A percentile compares a stretch with the other conserved stretches of the same genome.
phyloP scores from a whole-genome alignment of 208 protist species.

The Sergeia podlipaevii region DNA sequence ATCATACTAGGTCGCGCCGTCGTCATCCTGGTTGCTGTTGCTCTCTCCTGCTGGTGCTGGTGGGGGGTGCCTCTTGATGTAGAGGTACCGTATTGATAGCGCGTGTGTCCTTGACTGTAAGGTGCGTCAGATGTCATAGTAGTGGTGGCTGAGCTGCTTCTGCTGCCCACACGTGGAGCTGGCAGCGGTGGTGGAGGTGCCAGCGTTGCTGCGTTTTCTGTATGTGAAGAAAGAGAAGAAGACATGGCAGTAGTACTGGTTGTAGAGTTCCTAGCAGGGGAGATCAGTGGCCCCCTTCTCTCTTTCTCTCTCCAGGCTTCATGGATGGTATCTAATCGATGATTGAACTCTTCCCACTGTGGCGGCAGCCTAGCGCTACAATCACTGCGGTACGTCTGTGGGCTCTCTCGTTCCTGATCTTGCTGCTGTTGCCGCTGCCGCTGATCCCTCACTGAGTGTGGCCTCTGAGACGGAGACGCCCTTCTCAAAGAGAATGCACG shows the following conservation, averaged over 20 bases:
- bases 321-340: neutral
- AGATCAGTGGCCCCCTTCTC: too few species aligned
- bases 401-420: neutral
- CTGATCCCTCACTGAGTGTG: constrained; percentile 15
- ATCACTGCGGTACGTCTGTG: neutral
- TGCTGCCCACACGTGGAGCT: too few species aligned
- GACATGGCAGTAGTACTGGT: too few species aligned
- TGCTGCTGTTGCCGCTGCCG: constrained; percentile 1
- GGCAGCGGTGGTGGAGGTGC: too few species aligned
- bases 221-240: too few species aligned
- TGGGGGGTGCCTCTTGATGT: neutral
- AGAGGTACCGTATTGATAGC: neutral
- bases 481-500: neutral
- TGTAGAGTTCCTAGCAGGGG: too few species aligned
- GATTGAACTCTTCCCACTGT: neutral
- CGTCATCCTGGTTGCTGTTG: constrained; percentile 6
- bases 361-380: constrained; percentile 5
- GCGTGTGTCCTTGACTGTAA: neutral
- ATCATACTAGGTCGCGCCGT: constrained; percentile 5
- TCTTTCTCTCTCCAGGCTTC: too few species aligned
- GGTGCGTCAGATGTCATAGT: neutral
- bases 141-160: too few species aligned
- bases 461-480: neutral
- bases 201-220: too few species aligned
- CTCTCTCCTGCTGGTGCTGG: neutral